These are phyloP conservation scores for Candida montana DNA, from an alignment of 805 yeast genomes.

Conservation along the genomic window DNA sequence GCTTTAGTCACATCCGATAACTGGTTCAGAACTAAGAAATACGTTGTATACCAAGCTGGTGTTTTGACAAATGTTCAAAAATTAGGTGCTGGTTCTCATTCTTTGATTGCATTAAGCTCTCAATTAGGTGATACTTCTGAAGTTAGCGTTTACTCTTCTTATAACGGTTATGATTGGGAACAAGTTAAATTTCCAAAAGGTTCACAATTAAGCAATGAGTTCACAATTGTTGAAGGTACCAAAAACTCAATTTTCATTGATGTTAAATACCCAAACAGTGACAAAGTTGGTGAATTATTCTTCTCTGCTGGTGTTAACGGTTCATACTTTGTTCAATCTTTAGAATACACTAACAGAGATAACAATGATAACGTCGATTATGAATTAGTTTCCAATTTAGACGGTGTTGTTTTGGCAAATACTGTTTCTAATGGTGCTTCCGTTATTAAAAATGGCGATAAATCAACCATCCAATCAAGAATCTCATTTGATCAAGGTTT, in stretches of 20 bases:
- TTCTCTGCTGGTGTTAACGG: slow-evolving; percentile 45
- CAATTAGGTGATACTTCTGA: slow-evolving; percentile 20
- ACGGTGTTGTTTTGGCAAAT: slow-evolving; percentile 59
- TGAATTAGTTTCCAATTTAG: slow-evolving; percentile 41
- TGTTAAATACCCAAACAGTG: slow-evolving; percentile 20
- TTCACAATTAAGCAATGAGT: slow-evolving; percentile 17
- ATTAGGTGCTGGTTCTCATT: slow-evolving; percentile 31
- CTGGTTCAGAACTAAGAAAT: slow-evolving; percentile 35
- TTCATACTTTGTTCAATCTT: slow-evolving; percentile 39
- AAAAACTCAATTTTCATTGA: slow-evolving; percentile 37
- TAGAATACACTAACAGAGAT: slow-evolving; percentile 36
- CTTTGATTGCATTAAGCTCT: slow-evolving; percentile 30
- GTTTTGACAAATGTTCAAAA: slow-evolving; percentile 27
- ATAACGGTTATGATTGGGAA: slow-evolving; percentile 30
- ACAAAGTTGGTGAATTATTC: slow-evolving; percentile 27
- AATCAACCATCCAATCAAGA: slow-evolving; percentile 17
- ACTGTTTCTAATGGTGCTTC: slow-evolving; percentile 18
- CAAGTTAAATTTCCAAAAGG: slow-evolving; percentile 29
- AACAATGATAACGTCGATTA: slow-evolving; percentile 29
- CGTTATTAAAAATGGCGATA: slow-evolving; percentile 13
- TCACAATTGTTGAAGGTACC: slow-evolving; percentile 33
- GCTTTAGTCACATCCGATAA: slow-evolving; percentile 38
- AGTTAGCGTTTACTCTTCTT: slow-evolving; percentile 28
- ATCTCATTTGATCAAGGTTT: slow-evolving; percentile 36
- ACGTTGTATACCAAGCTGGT: slow-evolving; percentile 28